Evolutionary conservation across 2,329 filamentous ascomycete species (phyloP).

Genomic region (Shiraia bambusicola): DNA sequence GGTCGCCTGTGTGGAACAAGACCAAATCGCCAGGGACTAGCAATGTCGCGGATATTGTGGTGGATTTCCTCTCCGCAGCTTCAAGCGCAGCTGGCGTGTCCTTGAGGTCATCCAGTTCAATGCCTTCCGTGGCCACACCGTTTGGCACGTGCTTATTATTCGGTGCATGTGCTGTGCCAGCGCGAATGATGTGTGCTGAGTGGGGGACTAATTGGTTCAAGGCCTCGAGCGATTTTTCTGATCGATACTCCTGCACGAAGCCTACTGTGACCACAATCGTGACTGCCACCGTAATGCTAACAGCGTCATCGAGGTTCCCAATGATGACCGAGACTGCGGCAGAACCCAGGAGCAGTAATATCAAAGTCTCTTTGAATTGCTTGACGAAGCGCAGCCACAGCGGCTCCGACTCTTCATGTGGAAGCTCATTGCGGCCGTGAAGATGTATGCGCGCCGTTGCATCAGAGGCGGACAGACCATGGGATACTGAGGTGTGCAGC

Average conservation of each 20-base stretch:
- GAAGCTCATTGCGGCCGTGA: constrained; percentile 90
- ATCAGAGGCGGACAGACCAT: constrained; percentile 79
- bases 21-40: constrained; percentile 92
- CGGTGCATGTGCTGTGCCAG: constrained; percentile 26
- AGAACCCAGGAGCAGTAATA: constrained; percentile 85
- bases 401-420: constrained; percentile 89
- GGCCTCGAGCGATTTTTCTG: constrained; percentile 95
- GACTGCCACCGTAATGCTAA: constrained; percentile 94
- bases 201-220: constrained; percentile 92
- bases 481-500: constrained; percentile 77
- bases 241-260: constrained; percentile 96
- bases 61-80: constrained; percentile 70
- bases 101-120: constrained; percentile 54
- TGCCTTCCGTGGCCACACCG: constrained; percentile 25
- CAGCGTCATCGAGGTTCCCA: constrained; percentile 89
- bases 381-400: constrained; percentile 93
- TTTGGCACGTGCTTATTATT: constrained; percentile 17
- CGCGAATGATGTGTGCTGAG: constrained; percentile 88
- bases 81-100: constrained; percentile 63
- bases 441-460: constrained; percentile 76
- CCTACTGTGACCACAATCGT: constrained; percentile 96
- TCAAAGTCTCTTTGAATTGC: constrained; percentile 95
- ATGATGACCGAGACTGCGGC: constrained; percentile 86
- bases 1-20: constrained; percentile 91
- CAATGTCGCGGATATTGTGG: constrained; percentile 81